phyloP scores from a whole-genome alignment of 2,329 filamentous ascomycete genomes.

The Pseudofabraea citricarpa region DNA sequence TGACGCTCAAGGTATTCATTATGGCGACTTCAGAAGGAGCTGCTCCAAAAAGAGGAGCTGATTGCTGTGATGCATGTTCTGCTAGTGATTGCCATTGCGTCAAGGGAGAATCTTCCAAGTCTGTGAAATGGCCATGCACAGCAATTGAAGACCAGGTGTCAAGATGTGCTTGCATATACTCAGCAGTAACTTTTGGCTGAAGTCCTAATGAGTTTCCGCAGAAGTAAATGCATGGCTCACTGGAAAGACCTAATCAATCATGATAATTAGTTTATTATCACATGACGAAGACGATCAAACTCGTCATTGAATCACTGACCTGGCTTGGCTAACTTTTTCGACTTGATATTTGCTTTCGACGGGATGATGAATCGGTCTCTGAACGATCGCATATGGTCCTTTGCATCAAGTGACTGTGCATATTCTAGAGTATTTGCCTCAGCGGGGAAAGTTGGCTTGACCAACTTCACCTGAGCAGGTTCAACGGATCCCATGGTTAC shows the following conservation, averaged over 20 bases:
- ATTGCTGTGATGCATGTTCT: conserved; percentile 64
- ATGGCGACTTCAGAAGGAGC: conserved; percentile 69
- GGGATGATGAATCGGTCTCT: conserved; percentile 74
- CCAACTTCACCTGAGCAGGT: conserved; percentile 6
- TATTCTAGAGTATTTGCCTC: conserved; percentile 43
- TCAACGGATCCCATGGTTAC: conserved; percentile 23
- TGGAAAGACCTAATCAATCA: conserved; percentile 17
- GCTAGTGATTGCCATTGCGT: conserved; percentile 75
- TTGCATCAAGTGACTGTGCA: conserved; percentile 49
- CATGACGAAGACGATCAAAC: not conserved
- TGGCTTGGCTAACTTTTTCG: conserved; percentile 47
- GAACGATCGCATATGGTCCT: conserved; percentile 56
- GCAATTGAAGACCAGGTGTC: conserved; percentile 81
- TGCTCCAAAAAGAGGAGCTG: conserved; percentile 72
- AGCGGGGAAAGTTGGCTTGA: conserved; percentile 38
- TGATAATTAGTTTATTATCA: conserved; percentile 9
- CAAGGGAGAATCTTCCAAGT: conserved; percentile 62
- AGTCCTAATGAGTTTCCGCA: conserved; percentile 87
- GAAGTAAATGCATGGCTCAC: conserved; percentile 65
- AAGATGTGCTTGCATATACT: conserved; percentile 67
- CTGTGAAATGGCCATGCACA: conserved; percentile 77
- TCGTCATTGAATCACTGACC: conserved; percentile 13
- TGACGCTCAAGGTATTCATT: conserved; percentile 80
- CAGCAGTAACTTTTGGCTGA: conserved; percentile 65
- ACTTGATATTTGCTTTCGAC: conserved; percentile 64